Evolutionary conservation across 75 land plant genomes (phyloP).

Genomic region (Chamaecyparis obtusa): DNA sequence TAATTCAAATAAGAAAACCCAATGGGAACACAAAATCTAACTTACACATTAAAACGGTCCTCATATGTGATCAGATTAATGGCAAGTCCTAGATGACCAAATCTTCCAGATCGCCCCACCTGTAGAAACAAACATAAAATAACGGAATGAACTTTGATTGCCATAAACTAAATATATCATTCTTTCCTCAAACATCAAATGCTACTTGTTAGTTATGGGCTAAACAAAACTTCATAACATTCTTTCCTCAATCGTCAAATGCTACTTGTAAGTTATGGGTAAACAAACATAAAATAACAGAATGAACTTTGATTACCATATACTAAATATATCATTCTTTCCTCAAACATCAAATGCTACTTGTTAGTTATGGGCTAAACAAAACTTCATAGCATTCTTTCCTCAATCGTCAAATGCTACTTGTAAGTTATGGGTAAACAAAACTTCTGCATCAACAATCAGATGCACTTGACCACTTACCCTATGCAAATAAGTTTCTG

Average conservation of each 20-base stretch:
- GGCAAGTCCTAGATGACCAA: slow-evolving; percentile 94
- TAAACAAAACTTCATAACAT: no score
- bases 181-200: no score
- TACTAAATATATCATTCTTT: neutral
- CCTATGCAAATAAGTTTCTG: slow-evolving; percentile 95
- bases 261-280: no score
- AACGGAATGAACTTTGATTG: no score
- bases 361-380: neutral
- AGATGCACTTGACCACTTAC: slow-evolving; percentile 35
- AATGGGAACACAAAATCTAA: neutral
- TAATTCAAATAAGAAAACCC: neutral
- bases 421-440: neutral
- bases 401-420: neutral
- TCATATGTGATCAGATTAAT: slow-evolving; percentile 94
- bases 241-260: no score
- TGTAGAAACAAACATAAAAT: no score
- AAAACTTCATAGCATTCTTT: neutral
- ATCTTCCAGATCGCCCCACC: slow-evolving; percentile 98
- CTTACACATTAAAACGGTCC: slow-evolving; percentile 92
- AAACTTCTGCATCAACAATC: neutral
- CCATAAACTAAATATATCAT: no score
- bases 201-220: no score
- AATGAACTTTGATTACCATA: neutral
- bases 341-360: neutral
- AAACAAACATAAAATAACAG: slow-evolving; percentile 1